These are phyloP conservation scores for Odontarrhena argentea DNA, from an alignment of 345 rosid genomes.

Conservation along the genomic window DNA sequence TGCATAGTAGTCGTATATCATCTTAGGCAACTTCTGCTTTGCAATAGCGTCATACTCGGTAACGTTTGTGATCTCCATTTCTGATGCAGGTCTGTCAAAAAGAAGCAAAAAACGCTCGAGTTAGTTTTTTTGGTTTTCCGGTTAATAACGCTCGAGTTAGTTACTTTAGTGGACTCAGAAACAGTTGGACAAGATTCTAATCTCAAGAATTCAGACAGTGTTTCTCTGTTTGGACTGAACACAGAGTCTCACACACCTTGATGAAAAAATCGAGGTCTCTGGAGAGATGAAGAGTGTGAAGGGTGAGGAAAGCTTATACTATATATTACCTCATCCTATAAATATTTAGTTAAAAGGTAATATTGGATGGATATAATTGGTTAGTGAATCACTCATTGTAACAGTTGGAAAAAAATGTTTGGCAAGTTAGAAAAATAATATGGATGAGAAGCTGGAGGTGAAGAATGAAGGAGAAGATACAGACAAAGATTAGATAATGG, in stretches of 20 bases:
- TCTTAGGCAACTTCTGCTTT: conserved; percentile 74
- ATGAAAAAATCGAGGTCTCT: conserved; percentile 19
- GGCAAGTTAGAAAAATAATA: conserved; percentile 24
- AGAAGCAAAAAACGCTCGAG: neutral
- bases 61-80: conserved; percentile 77
- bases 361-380: conserved; percentile 9
- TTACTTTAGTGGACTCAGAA: conserved; percentile 4
- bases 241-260: conserved; percentile 29
- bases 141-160: conserved; percentile 8
- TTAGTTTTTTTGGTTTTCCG: too few relatives aligned
- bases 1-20: conserved; percentile 78
- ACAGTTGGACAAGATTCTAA: neutral
- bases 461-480: conserved; percentile 48
- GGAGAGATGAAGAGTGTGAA: conserved; percentile 26
- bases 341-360: conserved; percentile 2
- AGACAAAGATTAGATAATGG: conserved; percentile 41
- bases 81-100: conserved; percentile 17
- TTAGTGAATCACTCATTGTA: neutral
- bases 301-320: conserved; percentile 2
- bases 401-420: conserved; percentile 4
- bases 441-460: conserved; percentile 71
- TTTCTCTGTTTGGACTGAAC: conserved; percentile 9
- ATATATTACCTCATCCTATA: conserved; percentile 16
- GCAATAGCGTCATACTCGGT: conserved; percentile 71
- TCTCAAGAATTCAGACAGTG: neutral